Evolutionary conservation across 805 yeast genomes (phyloP).

Genomic region (Maudiozyma turicensis): DNA sequence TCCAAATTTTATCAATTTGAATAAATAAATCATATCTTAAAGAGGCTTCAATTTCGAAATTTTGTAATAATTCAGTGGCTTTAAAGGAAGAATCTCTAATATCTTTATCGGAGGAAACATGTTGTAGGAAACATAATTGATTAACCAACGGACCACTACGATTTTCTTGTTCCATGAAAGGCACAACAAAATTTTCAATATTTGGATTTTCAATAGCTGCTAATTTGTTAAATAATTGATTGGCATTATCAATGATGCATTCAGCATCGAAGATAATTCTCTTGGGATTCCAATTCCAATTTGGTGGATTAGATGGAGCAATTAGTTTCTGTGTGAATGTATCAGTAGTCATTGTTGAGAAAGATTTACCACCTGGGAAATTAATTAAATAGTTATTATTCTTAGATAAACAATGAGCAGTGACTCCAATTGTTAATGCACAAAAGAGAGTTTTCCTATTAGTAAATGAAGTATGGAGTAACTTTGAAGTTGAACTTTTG

Average conservation of each 20-base stretch:
- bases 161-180: constrained; percentile 45
- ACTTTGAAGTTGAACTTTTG: not conserved
- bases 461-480: not conserved
- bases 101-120: constrained; percentile 56
- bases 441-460: constrained; percentile 1
- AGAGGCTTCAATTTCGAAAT: constrained; percentile 52
- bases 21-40: constrained; percentile 58
- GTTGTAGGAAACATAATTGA: constrained; percentile 59
- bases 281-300: constrained; percentile 53
- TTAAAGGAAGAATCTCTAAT: constrained; percentile 61
- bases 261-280: constrained; percentile 37
- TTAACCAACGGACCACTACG: constrained; percentile 35
- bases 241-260: constrained; percentile 35
- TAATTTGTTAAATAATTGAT: constrained; percentile 41
- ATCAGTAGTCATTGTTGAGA: constrained; percentile 1
- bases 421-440: not conserved
- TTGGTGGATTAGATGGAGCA: constrained; percentile 33
- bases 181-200: constrained; percentile 45
- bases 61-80: constrained; percentile 49
- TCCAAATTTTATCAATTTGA: constrained; percentile 45
- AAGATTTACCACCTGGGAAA: not conserved
- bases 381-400: not conserved
- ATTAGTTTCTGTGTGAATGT: not conserved
- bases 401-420: not conserved
- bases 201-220: constrained; percentile 43